A percentile compares a stretch with the other conserved stretches of the same genome.
Evolutionary conservation across 768 basidiomycete genomes (phyloP).

Genomic region (Obba rivulosa): DNA sequence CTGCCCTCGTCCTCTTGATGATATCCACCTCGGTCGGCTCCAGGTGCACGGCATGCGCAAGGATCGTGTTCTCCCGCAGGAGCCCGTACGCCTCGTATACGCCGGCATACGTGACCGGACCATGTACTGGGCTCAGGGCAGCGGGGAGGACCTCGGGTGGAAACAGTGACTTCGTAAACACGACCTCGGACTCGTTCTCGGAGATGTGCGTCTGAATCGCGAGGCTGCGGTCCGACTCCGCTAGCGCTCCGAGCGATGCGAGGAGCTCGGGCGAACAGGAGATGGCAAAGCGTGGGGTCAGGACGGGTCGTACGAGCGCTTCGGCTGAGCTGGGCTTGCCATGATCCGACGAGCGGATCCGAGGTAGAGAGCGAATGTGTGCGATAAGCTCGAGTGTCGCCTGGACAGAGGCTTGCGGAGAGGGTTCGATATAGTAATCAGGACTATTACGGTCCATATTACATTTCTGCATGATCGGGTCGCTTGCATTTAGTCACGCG

Average conservation of each 20-base stretch:
- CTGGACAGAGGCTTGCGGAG: conserved; percentile 49
- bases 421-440: conserved; percentile 63
- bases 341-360: conserved; percentile 3
- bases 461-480: conserved; percentile 56
- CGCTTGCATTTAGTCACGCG: neutral
- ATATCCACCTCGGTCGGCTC: conserved; percentile 67
- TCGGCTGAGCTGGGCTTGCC: conserved; percentile 8
- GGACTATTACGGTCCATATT: conserved; percentile 82
- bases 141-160: conserved; percentile 27
- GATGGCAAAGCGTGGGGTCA: conserved; percentile 97
- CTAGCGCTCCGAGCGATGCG: conserved; percentile 52
- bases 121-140: conserved; percentile 2
- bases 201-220: conserved; percentile 91
- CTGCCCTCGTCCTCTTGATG: conserved; percentile 58
- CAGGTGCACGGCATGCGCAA: conserved; percentile 86
- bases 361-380: conserved; percentile 57
- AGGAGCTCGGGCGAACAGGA: conserved; percentile 77
- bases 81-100: conserved; percentile 81
- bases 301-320: conserved; percentile 75
- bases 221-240: conserved; percentile 51
- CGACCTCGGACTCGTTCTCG: conserved; percentile 75
- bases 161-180: conserved; percentile 61
- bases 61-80: conserved; percentile 72
- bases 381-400: conserved; percentile 62
- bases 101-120: conserved; percentile 55